Evolutionary conservation across 305 asterid species (phyloP), one percentile per base, ranked within the genome.

Genomic region (Fraxinus ornus): DNA sequence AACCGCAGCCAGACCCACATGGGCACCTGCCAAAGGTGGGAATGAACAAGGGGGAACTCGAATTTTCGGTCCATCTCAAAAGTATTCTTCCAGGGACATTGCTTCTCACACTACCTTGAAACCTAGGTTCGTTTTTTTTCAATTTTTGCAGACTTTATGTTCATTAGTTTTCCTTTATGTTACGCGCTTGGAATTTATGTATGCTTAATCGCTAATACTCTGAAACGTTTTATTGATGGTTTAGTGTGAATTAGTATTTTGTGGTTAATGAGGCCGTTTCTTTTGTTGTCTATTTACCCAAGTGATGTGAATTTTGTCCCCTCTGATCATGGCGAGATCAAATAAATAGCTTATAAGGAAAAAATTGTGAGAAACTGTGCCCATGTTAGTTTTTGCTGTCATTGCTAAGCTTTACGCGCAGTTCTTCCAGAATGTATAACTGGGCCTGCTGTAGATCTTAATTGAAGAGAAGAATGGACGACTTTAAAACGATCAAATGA

Each of bases 21-120:
- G 99, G 99, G 98, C 99, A 78, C 99, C 99, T 62, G 99, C 99
- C 0, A 94, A 95, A 84, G 99, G 99, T 70, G 98, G 98, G 70
- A 93, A 93, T 85, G 98, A 94, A 81, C 99, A 95, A 87, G 97
- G 99, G 0, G 99, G 98, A 0, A 84, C 99, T 47, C 89, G 99
- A 62, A 95, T 95, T 28, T 95, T 95, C 81, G 97, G 98, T 17
- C 96, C 98, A 1, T 95, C 98, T 37, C 99, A 94, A 85, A 95
- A 95, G 87, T 95, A 95, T 83, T 95, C 98, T 37, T 95, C 99
- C 12, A 88, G 98, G 89, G 97, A 94, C 76, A 90, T 94, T 77
- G 99, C 98, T 32, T 52, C 99, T 62, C 99, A 95, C 82, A 95
- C 98, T n/a, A 88, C 94, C 73, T 83, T 95, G 76, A 95, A 94